phyloP scores from a whole-genome alignment of 352 stramenopile species.

The Hyaloperonospora brassicae region DNA sequence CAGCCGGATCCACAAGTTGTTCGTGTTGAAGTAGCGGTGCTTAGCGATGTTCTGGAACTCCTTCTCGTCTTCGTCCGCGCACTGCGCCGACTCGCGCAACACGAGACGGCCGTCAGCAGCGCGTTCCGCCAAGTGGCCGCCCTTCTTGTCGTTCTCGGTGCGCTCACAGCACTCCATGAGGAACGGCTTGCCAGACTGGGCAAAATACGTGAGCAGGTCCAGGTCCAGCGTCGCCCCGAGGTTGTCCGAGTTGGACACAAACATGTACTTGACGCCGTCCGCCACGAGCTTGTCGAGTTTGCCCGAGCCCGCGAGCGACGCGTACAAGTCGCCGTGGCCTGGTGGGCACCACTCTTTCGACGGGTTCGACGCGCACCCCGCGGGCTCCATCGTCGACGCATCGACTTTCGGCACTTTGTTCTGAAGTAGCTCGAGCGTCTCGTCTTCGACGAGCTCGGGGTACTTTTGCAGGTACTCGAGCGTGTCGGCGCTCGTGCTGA shows the following conservation, averaged over 20 bases:
- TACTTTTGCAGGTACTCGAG: constrained; percentile 86
- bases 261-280: constrained; percentile 87
- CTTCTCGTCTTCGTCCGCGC: constrained; percentile 72
- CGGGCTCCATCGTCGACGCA: constrained; percentile 73
- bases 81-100: constrained; percentile 87
- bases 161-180: constrained; percentile 95
- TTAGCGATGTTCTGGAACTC: constrained; percentile 86
- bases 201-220: constrained; percentile 84
- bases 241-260: constrained; percentile 88
- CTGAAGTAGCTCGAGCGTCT: constrained; percentile 96
- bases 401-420: constrained; percentile 97
- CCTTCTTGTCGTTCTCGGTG: constrained; percentile 99
- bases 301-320: constrained; percentile 72
- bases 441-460: constrained; percentile 87
- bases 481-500: constrained; percentile 80
- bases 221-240: constrained; percentile 74
- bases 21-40: constrained; percentile 87
- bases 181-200: constrained; percentile 83
- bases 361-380: constrained; percentile 46
- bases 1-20: constrained; percentile 86
- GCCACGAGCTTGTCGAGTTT: constrained; percentile 82
- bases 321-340: constrained; percentile 81
- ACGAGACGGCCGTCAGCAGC: constrained; percentile 93
- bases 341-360: constrained; percentile 85
- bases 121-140: constrained; percentile 90